Evolutionary conservation across 78 protist genomes (phyloP), one percentile per base, ranked within the genome.

Genomic region (Carpediemonas membranifera): DNA sequence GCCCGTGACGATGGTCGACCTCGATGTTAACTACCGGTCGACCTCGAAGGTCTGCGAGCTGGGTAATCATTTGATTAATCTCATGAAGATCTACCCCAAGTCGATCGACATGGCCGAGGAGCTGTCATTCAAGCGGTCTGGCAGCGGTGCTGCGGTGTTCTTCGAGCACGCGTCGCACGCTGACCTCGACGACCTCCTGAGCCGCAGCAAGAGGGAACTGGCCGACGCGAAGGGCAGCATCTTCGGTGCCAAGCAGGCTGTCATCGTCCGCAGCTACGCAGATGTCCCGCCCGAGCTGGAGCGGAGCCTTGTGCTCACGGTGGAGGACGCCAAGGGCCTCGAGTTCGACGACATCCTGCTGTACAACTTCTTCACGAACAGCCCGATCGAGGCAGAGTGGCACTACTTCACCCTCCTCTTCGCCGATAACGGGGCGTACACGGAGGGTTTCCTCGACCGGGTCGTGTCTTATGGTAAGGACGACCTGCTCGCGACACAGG

Each of bases 301-400:
- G 36, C 30, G 56, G 16, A 28, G 56, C 28, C 70, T 64, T 28
- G 64, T 59, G 7, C 41, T 74, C 54, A 74, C 79, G 18, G 55
- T 74, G 44, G 39, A 64, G 41, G 79, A 74, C 47, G 59, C 79
- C 15, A 74, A 74, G 51, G 79, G 19, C 11, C 25, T 51, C 19
- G 56, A 24, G 25, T 70, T 74, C 13, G 71, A 66, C 44, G 79
- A 74, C 67, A 66, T 66, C 27, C 57, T 74, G 54, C 65, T 74
- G 41, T 71, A n/a, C 57, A 65, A 74, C 63, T 74, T 74, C 68
- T 57, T 74, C 67, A 7, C 58, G 21, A 73, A 74, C 68, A 31
- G 54, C 13, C 37, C 53, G 7, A 61, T 62, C 21, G 39, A 33
- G 31, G n/a, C 64, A 9, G 59, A 65, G 35, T 53, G 65, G 71